Percentiles rank a stretch among this genome's conserved stretches.
These are phyloP conservation scores for Fagopyrum homotropicum DNA, from an alignment of 148 eudicot genomes.

Conservation along the genomic window DNA sequence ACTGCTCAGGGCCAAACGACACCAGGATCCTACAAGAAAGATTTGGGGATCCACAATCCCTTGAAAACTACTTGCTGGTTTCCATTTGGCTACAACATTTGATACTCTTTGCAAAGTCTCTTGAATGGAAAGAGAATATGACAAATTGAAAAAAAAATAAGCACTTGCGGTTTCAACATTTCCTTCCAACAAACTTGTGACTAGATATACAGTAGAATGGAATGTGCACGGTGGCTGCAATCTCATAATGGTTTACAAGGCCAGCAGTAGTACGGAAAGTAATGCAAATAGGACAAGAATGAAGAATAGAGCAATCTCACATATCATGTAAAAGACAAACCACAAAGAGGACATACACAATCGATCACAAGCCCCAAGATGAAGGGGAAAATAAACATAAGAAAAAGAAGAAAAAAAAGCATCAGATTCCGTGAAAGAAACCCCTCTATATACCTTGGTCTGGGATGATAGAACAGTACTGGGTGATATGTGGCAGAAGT, in stretches of 20 bases:
- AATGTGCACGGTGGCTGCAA: background rate
- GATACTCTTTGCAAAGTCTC: background rate
- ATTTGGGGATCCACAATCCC: background rate
- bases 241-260: conserved; percentile 8
- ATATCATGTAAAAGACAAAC: conserved; percentile 18
- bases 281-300: conserved; percentile 8
- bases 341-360: conserved; percentile 24
- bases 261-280: background rate
- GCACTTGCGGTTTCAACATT: background rate
- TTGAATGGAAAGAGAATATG: background rate
- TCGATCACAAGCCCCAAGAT: conserved; percentile 16
- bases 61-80: background rate
- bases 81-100: background rate
- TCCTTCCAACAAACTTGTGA: background rate
- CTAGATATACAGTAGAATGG: conserved; percentile 12
- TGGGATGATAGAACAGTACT: background rate
- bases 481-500: conserved; percentile 9
- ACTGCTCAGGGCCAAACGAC: too few species aligned
- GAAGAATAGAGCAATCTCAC: conserved; percentile 13
- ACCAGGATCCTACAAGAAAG: background rate
- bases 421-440: conserved; percentile 9
- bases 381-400: background rate
- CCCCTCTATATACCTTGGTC: conserved; percentile 10
- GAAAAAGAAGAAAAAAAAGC: background rate
- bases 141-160: conserved; percentile 13